Conservation (phyloP, 768 basidiomycete genomes). For the Tulasnella calospora region DNA sequence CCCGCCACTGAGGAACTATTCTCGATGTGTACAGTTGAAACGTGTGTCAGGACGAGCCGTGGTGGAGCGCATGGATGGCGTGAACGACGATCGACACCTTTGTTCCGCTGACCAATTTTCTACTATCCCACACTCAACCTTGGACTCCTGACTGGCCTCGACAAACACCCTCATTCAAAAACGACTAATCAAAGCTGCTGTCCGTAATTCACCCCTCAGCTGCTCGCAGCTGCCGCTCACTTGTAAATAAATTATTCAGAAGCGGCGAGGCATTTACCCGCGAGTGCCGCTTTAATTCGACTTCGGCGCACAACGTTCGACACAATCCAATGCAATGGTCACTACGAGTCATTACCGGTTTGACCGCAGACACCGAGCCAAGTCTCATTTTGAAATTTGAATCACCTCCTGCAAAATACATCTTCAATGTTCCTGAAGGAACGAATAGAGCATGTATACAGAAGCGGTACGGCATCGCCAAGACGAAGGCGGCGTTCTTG, state of each 20-base stretch:
- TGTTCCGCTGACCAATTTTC: neutral
- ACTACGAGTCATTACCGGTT: slow-evolving; percentile 28
- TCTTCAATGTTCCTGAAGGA: slow-evolving; percentile 85
- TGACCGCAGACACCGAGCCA: slow-evolving; percentile 67
- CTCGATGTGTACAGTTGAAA: slow-evolving; percentile 1
- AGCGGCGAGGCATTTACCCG: neutral
- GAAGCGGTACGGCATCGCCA: slow-evolving; percentile 59
- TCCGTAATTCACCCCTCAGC: neutral
- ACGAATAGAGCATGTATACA: slow-evolving; percentile 70
- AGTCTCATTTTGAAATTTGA: slow-evolving; percentile 71
- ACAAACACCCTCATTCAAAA: neutral
- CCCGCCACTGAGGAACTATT: neutral
- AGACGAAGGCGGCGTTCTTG: slow-evolving; percentile 65
- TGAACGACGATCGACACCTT: neutral
- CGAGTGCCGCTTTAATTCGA: neutral
- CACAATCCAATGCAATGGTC: slow-evolving; percentile 28
- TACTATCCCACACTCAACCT: slow-evolving; percentile 1
- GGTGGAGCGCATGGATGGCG: neutral
- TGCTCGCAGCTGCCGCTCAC: slow-evolving; percentile 14
- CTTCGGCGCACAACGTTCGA: neutral
- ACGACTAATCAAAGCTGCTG: slow-evolving; percentile 6
- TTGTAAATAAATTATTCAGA: neutral
- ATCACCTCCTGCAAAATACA: slow-evolving; percentile 57
- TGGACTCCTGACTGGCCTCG: slow-evolving; percentile 3
- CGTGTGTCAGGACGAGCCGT: neutral